Evolutionary conservation across 768 basidiomycete species (phyloP), one percentile per base, ranked within the genome.

Genomic region (Rhizopogon rudus): DNA sequence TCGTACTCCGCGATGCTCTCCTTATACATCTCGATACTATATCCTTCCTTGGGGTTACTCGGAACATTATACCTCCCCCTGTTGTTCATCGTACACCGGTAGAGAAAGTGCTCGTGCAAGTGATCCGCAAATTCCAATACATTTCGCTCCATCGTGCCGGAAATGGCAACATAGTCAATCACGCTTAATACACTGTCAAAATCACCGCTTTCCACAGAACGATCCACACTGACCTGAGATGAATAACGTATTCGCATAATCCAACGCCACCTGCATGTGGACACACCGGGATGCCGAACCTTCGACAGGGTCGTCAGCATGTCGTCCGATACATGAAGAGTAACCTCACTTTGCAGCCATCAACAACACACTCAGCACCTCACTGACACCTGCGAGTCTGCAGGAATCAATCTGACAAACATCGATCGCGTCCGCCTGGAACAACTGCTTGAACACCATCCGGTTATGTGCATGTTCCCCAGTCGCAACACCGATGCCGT

Each of bases 181-280:
- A 97, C 72, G 54, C 88, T 88, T 64, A 40, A 56, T 4, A 56
- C 17, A 51, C 55, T 13, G 53, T 35, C n/a, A 41, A 29, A 16
- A 33, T 44, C 44, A 12, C 52, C 25, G 16, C 31, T 45, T 17
- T 40, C 31, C 57, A 41, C 41, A 12, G 17, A 62, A 33, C 16
- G 6, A 57, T 49, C 40, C 29, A 12, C 17, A 63, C 72, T 29
- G 60, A 81, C 87, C 86, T 87, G 48, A 90, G 71, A 63, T 91
- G 89, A 61, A 93, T 91, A 46, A 91, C 91, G 71, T 93, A 90
- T 75, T 96, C 92, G 66, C 94, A 95, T 33, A 96, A 75, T 6
- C 93, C 93, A 40, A 97, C 91, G 58, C 95, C 95, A 40, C 95
- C 95, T 0, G 95, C 94, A 67, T 98, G 95, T 9, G 95, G 95